These are phyloP conservation scores for Penicillium sp. DNA, from an alignment of 2,329 filamentous ascomycete genomes.

Conservation along the genomic window DNA sequence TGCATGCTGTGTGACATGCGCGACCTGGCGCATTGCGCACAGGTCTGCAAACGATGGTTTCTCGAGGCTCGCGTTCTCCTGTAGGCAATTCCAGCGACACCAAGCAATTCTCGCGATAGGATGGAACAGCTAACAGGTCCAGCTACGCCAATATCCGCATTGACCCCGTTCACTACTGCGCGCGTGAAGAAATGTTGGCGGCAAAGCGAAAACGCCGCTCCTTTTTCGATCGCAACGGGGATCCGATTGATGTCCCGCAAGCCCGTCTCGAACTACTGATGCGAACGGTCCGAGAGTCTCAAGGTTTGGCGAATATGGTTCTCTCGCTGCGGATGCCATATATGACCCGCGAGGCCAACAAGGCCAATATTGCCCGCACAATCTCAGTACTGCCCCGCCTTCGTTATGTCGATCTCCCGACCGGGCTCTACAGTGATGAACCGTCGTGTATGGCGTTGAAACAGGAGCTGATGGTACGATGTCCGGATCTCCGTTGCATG, in stretches of 20 bases:
- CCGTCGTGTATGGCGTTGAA: constrained; percentile 66
- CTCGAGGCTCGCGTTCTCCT: constrained; percentile 51
- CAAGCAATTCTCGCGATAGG: background rate
- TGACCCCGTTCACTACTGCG: constrained; percentile 90
- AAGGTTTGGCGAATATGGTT: constrained; percentile 63
- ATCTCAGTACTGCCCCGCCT: constrained; percentile 80
- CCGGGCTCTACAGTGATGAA: constrained; percentile 80
- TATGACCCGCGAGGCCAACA: constrained; percentile 85
- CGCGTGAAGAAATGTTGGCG: constrained; percentile 72
- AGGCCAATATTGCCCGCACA: constrained; percentile 75
- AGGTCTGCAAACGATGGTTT: constrained; percentile 69
- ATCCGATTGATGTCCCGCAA: constrained; percentile 72
- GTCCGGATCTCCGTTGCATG: constrained; percentile 83
- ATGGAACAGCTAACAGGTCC: background rate
- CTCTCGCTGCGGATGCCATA: constrained; percentile 83
- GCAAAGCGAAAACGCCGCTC: constrained; percentile 70
- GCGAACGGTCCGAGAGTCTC: constrained; percentile 73
- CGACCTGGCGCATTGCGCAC: constrained; percentile 73
- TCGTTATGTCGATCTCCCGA: constrained; percentile 82
- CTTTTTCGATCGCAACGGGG: constrained; percentile 68
- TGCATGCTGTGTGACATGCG: constrained; percentile 94
- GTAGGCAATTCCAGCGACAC: constrained; percentile 49
- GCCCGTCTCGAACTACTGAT: constrained; percentile 71
- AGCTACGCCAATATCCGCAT: constrained; percentile 89
- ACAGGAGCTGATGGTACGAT: constrained; percentile 76